phyloP scores from a whole-genome alignment of 345 rosid species.

The Melaleuca alternifolia region DNA sequence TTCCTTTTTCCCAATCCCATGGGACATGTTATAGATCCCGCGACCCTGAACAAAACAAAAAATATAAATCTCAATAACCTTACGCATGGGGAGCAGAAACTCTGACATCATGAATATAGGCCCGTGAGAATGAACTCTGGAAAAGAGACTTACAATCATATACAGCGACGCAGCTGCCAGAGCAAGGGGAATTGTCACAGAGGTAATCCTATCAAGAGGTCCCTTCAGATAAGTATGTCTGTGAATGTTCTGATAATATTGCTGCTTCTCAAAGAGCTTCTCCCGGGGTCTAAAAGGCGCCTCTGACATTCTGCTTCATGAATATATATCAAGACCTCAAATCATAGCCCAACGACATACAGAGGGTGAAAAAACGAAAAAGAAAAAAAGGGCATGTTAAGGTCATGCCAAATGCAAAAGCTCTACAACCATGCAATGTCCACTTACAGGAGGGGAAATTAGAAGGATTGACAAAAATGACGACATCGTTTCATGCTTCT shows the following conservation, averaged over 20 bases:
- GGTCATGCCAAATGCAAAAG: neutral
- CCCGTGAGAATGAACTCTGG: neutral
- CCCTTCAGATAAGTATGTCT: constrained; percentile 41
- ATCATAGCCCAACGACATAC: neutral
- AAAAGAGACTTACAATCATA: constrained; percentile 23
- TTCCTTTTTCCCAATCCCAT: constrained; percentile 19
- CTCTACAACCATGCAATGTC: neutral
- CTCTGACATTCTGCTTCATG: constrained; percentile 26
- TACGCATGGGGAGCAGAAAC: neutral
- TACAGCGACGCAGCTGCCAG: constrained; percentile 19
- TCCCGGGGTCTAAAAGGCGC: constrained; percentile 31
- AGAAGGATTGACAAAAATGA: neutral
- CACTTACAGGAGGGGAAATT: neutral
- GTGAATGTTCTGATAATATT: constrained; percentile 24
- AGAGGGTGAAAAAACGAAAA: neutral
- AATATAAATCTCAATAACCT: neutral
- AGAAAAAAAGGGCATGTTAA: neutral
- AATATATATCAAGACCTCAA: neutral
- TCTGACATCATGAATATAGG: neutral
- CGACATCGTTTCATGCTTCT: neutral
- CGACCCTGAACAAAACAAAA: constrained; percentile 3
- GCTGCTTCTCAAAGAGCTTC: constrained; percentile 18
- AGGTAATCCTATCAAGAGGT: constrained; percentile 31
- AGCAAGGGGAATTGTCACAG: constrained; percentile 33
- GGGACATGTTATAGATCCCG: constrained; percentile 18